phyloP scores from a whole-genome alignment of 805 yeast species.

The Saccharomycopsis schoenii region DNA sequence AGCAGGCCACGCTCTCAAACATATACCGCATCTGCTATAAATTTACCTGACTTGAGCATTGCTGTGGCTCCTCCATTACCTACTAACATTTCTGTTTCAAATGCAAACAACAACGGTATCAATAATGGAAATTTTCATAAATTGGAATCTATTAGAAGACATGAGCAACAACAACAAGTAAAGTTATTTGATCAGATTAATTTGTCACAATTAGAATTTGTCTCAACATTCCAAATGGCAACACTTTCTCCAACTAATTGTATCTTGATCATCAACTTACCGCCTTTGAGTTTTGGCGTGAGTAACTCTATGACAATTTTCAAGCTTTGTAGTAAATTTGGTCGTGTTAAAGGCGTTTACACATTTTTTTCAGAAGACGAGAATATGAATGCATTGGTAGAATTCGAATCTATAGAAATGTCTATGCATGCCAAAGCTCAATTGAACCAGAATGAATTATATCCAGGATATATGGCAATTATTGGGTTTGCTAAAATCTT shows the following conservation, averaged over 20 bases:
- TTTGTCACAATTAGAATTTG: slow-evolving; percentile 46
- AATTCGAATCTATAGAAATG: slow-evolving; percentile 58
- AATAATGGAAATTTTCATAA: slow-evolving; percentile 1
- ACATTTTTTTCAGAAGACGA: slow-evolving; percentile 31
- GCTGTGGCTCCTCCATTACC: slow-evolving; percentile 22
- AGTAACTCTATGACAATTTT: slow-evolving; percentile 47
- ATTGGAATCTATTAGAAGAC: slow-evolving; percentile 14
- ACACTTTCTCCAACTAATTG: slow-evolving; percentile 68
- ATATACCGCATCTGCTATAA: background rate
- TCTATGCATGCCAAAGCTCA: slow-evolving; percentile 74
- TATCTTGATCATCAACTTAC: slow-evolving; percentile 71
- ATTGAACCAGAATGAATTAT: slow-evolving; percentile 73
- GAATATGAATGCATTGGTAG: slow-evolving; percentile 48
- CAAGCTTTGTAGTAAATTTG: slow-evolving; percentile 48
- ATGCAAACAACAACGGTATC: slow-evolving; percentile 6
- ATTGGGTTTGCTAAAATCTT: slow-evolving; percentile 76
- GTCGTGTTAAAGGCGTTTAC: slow-evolving; percentile 50
- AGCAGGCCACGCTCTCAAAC: slow-evolving; percentile 33
- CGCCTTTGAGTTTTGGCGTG: slow-evolving; percentile 40
- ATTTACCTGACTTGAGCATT: slow-evolving; percentile 19
- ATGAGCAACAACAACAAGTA: slow-evolving; percentile 22
- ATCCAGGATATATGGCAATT: slow-evolving; percentile 65
- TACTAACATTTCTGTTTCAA: background rate
- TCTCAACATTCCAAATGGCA: slow-evolving; percentile 65
- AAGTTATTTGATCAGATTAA: slow-evolving; percentile 48